Conservation (phyloP, 2,329 filamentous ascomycete genomes). For the Cyclaneusma minus region DNA sequence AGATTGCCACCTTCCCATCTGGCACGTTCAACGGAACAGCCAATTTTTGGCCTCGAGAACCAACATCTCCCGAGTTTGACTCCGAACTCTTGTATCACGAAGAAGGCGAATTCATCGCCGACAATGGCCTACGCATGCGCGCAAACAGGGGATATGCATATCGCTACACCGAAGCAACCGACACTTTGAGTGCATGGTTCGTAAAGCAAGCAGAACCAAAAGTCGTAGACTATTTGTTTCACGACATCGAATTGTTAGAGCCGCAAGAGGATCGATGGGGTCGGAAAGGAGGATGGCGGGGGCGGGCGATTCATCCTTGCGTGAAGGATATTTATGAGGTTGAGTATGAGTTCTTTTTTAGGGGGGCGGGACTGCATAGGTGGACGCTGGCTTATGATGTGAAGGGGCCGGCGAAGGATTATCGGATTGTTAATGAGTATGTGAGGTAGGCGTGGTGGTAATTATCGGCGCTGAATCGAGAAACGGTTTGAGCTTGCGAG, state of each 20-base stretch:
- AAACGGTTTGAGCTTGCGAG: too few relatives aligned
- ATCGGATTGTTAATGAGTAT: slow-evolving; percentile 41
- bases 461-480: too few relatives aligned
- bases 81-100: slow-evolving; percentile 52
- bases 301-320: slow-evolving; percentile 54
- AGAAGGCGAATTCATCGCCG: slow-evolving; percentile 46
- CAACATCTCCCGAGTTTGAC: slow-evolving; percentile 30
- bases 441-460: too few relatives aligned
- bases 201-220: slow-evolving; percentile 44
- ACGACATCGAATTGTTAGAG: slow-evolving; percentile 48
- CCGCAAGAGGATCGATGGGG: slow-evolving; percentile 12
- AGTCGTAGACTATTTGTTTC: slow-evolving; percentile 59
- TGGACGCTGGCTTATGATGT: slow-evolving; percentile 52
- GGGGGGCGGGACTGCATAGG: slow-evolving; percentile 35
- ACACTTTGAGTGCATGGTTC: slow-evolving; percentile 59
- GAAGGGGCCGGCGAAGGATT: slow-evolving; percentile 60
- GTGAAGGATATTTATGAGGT: slow-evolving; percentile 58
- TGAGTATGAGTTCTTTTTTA: slow-evolving; percentile 49
- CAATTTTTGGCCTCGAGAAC: slow-evolving; percentile 44
- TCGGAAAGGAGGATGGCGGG: slow-evolving; percentile 35
- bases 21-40: slow-evolving; percentile 51
- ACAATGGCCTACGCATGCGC: slow-evolving; percentile 37
- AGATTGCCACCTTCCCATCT: slow-evolving; percentile 40
- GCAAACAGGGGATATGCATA: slow-evolving; percentile 42
- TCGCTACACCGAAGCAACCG: slow-evolving; percentile 45